Evolutionary conservation across 176 grass and related monocot species (phyloP), one percentile per base, ranked within the genome.

Genomic region (Calamus simplicifolius): DNA sequence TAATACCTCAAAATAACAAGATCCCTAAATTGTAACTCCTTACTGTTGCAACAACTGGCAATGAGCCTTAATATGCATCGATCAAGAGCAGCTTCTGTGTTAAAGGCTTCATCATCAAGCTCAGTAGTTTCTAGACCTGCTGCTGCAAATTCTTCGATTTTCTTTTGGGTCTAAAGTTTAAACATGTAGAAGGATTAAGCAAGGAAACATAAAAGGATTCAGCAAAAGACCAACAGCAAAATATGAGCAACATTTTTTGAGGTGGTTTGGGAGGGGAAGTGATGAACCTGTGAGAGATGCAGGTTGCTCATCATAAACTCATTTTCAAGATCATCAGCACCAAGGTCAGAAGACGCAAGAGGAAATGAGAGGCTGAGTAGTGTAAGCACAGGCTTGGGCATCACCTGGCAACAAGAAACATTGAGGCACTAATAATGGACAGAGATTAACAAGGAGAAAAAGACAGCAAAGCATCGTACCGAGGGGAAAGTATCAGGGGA

Each of bases 31-130:
- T 12, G 12, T n/a, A 43, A 10, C 35, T 43, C 29, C 64, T 73
- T 85, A 96, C 92, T 79, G 59, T 87, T 86, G 84, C 92, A 97
- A 69, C 92, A 97, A 52, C 51, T 85, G 52, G 86, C 89, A 66
- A 97, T 97, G 50, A 97, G 87, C 68, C 85, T 91, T 60, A 97
- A 77, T 63, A 88, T 97, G 81, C 87, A 91, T 5, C 75, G 81
- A 56, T 97, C 92, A 64, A 97, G 75, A 71, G 77, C 77, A 71
- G 83, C 87, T 78, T 97, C 92, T 58, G 72, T 68, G 67, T 67
- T 85, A 69, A 97, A 97, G 56, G 81, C 87, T 54, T 97, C 92
- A 63, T 90, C 86, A 13, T 90, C 87, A 50, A 85, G 74, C 54
- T 69, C 54, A 60, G 57, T 73, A 64, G 77, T 87, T 69, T 97